Evolutionary conservation across 108 stramenopile genomes (phyloP).

Genomic region (Skeletonema marinoi): DNA sequence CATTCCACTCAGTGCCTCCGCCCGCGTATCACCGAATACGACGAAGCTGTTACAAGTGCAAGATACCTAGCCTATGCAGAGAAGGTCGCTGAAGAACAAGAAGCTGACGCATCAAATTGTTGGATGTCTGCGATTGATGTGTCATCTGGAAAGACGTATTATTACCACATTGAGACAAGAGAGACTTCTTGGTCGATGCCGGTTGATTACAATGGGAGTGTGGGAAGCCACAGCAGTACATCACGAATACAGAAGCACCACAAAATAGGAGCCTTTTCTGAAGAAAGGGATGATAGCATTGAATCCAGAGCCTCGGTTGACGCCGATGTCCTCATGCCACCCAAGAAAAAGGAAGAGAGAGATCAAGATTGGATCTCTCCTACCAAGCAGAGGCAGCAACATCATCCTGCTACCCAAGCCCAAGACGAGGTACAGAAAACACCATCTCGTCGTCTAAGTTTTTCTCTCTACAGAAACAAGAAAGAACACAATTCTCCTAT

Average conservation of each 20-base stretch:
- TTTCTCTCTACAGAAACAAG: background rate
- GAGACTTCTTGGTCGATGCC: slow-evolving; percentile 65
- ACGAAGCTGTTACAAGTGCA: background rate
- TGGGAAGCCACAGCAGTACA: background rate
- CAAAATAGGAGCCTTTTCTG: background rate
- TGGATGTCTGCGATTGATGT: slow-evolving; percentile 57
- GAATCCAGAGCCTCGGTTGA: background rate
- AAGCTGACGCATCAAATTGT: background rate
- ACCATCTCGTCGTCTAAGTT: background rate
- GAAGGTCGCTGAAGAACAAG: background rate
- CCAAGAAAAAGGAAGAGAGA: background rate
- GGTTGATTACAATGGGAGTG: background rate
- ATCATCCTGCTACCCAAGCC: background rate
- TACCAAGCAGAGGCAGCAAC: background rate
- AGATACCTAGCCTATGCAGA: background rate
- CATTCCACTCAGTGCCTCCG: too few species aligned
- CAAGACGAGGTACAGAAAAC: background rate
- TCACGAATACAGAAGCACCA: background rate
- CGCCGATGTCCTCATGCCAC: background rate
- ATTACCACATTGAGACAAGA: slow-evolving; percentile 57
- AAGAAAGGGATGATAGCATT: background rate
- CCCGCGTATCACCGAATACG: background rate
- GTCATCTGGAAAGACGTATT: slow-evolving; percentile 53
- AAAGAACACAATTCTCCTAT: background rate
- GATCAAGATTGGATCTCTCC: background rate